Evolutionary conservation across 2,329 filamentous ascomycete genomes (phyloP).

Genomic region (Hymenoscyphus scutula): DNA sequence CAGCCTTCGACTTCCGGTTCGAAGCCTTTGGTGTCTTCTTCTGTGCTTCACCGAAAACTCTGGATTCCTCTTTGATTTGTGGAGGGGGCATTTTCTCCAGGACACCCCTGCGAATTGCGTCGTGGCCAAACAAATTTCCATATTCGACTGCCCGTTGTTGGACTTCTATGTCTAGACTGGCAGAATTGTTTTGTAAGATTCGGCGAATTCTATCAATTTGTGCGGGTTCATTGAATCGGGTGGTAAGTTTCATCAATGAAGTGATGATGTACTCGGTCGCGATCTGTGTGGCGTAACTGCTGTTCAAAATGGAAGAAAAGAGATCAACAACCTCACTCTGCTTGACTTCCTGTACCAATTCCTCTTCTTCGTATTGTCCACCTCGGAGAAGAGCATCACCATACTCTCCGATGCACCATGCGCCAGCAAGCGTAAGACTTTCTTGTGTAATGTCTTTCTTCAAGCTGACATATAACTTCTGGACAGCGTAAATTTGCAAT

Average conservation of each 20-base stretch:
- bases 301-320: constrained; percentile 89
- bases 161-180: constrained; percentile 90
- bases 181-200: constrained; percentile 73
- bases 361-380: constrained; percentile 91
- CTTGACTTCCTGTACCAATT: constrained; percentile 75
- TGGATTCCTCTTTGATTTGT: constrained; percentile 92
- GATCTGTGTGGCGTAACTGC: constrained; percentile 87
- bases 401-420: constrained; percentile 98
- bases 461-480: constrained; percentile 86
- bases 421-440: constrained; percentile 84
- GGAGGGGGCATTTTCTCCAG: constrained; percentile 97
- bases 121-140: constrained; percentile 86
- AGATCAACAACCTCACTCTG: constrained; percentile 90
- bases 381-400: constrained; percentile 86
- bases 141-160: constrained; percentile 97
- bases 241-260: constrained; percentile 90
- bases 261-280: constrained; percentile 96
- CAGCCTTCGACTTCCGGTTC: constrained; percentile 72
- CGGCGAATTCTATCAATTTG: constrained; percentile 84
- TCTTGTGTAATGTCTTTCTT: constrained; percentile 98
- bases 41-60: constrained; percentile 79
- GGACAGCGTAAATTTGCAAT: constrained; percentile 91
- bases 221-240: constrained; percentile 75
- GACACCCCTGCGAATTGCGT: constrained; percentile 83
- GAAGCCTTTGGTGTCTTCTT: constrained; percentile 65